These are phyloP conservation scores for Ceratocystis cubensis DNA, from an alignment of 2,329 filamentous ascomycete genomes.

Conservation along the genomic window DNA sequence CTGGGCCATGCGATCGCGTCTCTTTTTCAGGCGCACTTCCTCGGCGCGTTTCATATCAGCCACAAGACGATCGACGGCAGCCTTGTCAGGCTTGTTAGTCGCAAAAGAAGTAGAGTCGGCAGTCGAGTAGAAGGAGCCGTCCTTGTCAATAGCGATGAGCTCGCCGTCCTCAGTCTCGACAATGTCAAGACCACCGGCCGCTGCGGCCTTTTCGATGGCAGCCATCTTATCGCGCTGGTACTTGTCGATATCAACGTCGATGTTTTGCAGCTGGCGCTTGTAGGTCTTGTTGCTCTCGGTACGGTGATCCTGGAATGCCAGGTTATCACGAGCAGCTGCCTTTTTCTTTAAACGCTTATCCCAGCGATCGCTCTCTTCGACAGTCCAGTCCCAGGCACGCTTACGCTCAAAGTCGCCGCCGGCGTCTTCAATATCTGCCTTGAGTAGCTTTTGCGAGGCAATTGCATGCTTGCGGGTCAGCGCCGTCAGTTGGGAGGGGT, in stretches of 20 bases:
- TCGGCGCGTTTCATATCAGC: slow-evolving; percentile 79
- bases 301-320: slow-evolving; percentile 79
- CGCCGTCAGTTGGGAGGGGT: slow-evolving; percentile 62
- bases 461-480: slow-evolving; percentile 78
- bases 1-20: slow-evolving; percentile 62
- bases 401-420: slow-evolving; percentile 96
- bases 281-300: slow-evolving; percentile 86
- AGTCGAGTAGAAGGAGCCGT: slow-evolving; percentile 82
- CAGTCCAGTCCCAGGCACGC: slow-evolving; percentile 96
- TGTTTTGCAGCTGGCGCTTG: slow-evolving; percentile 71
- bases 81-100: slow-evolving; percentile 76
- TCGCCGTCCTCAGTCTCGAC: slow-evolving; percentile 93
- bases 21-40: slow-evolving; percentile 72
- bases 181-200: slow-evolving; percentile 75
- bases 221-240: slow-evolving; percentile 80
- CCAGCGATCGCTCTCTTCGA: slow-evolving; percentile 90
- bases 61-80: slow-evolving; percentile 77
- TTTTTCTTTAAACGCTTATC: slow-evolving; percentile 84
- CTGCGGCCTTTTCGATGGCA: slow-evolving; percentile 72
- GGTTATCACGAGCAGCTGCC: slow-evolving; percentile 65
- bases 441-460: slow-evolving; percentile 82
- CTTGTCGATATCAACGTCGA: slow-evolving; percentile 62
- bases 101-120: slow-evolving; percentile 70
- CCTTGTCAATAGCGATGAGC: slow-evolving; percentile 82
- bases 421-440: slow-evolving; percentile 72